Conservation (phyloP, 2,329 filamentous ascomycete species). For the Exophiala sideris region DNA sequence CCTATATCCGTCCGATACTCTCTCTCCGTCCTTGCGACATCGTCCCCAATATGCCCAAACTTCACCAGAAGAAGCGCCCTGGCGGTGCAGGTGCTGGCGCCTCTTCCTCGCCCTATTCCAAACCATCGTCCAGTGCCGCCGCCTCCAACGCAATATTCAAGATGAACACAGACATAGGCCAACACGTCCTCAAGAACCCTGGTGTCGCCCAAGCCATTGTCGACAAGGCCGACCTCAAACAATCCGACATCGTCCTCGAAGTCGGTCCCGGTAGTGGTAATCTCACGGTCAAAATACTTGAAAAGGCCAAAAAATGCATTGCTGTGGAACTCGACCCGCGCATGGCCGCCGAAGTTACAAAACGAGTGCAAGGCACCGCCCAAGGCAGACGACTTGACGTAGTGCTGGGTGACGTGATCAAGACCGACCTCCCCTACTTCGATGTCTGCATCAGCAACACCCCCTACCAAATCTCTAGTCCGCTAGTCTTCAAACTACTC, state of each 20-base stretch:
- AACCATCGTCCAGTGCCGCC: constrained; percentile 45
- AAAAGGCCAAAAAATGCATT: constrained; percentile 77
- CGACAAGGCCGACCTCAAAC: constrained; percentile 83
- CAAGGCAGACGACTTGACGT: constrained; percentile 81
- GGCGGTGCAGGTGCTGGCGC: constrained; percentile 37
- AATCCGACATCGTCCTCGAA: constrained; percentile 85
- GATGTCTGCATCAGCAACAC: constrained; percentile 83
- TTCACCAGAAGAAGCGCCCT: constrained; percentile 53
- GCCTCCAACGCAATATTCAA: constrained; percentile 83
- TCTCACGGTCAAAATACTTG: constrained; percentile 82
- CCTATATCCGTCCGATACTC: not conserved
- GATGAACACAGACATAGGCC: constrained; percentile 88
- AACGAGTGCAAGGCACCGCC: constrained; percentile 87
- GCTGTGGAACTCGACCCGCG: constrained; percentile 91
- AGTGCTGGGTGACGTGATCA: constrained; percentile 88
- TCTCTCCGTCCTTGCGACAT: not conserved
- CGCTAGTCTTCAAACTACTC: constrained; percentile 86
- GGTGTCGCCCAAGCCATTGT: constrained; percentile 79
- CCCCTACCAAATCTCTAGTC: constrained; percentile 78
- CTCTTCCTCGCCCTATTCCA: constrained; percentile 37
- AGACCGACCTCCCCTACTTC: constrained; percentile 74
- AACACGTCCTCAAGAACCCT: constrained; percentile 90
- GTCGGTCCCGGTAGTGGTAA: constrained; percentile 88
- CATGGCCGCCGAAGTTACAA: constrained; percentile 93
- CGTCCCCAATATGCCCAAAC: constrained; percentile 51